These are phyloP conservation scores for Nitzschia sp. DNA, from an alignment of 108 stramenopile species.

Conservation along the genomic window DNA sequence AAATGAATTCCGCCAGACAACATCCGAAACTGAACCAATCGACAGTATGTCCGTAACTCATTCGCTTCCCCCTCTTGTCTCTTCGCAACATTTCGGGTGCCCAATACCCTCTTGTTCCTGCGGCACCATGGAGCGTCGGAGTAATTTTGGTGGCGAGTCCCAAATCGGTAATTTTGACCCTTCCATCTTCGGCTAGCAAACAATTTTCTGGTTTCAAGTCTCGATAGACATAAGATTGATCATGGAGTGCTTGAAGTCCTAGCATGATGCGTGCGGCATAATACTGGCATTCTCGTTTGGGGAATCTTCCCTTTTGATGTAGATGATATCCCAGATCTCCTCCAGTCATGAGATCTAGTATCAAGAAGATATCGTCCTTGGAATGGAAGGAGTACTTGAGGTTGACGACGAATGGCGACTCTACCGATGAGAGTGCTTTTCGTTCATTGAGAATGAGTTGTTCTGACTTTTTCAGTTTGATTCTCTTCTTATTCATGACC, in stretches of 20 bases:
- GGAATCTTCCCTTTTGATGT: constrained; percentile 75
- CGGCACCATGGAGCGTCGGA: constrained; percentile 79
- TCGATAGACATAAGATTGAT: constrained; percentile 87
- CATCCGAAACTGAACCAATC: constrained; percentile 97
- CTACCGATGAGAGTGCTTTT: constrained; percentile 75
- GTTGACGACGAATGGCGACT: constrained; percentile 94
- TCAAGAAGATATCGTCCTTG: constrained; percentile 86
- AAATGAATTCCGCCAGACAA: constrained; percentile 92
- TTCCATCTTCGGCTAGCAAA: constrained; percentile 87
- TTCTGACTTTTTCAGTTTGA: constrained; percentile 92
- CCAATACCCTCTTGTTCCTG: constrained; percentile 93
- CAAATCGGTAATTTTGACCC: constrained; percentile 89
- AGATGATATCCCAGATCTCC: constrained; percentile 90
- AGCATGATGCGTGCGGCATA: constrained; percentile 93
- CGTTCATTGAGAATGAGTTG: constrained; percentile 90
- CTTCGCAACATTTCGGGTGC: constrained; percentile 94
- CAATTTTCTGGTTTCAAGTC: constrained; percentile 97
- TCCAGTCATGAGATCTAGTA: constrained; percentile 97
- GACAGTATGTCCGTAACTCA: constrained; percentile 81
- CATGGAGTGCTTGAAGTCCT: constrained; percentile 89
- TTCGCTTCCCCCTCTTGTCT: constrained; percentile 81
- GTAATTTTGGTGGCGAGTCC: constrained; percentile 91
- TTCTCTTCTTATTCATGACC: constrained; percentile 95
- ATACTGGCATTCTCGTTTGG: constrained; percentile 74
- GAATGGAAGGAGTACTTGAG: constrained; percentile 95